Evolutionary conservation across 495 filamentous ascomycete species (phyloP).

Genomic region (Aspergillus olivimuriae): DNA sequence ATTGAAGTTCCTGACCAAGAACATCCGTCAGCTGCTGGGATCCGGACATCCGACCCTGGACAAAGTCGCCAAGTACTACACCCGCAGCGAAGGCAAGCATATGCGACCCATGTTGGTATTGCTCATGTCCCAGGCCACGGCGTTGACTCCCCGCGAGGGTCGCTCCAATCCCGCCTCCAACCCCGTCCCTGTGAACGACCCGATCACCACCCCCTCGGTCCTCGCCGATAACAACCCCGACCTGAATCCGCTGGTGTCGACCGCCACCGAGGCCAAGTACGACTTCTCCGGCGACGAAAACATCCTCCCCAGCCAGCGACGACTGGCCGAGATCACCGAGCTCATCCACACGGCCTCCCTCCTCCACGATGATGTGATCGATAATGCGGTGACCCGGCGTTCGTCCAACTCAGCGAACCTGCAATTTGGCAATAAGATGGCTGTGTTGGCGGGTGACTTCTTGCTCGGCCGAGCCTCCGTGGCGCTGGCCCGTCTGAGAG

Average conservation of each 20-base stretch:
- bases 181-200: conserved; percentile 56
- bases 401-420: conserved; percentile 83
- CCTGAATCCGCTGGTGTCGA: conserved; percentile 44
- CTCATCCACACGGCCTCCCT: conserved; percentile 95
- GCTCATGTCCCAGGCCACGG: conserved; percentile 90
- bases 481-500: conserved; percentile 79
- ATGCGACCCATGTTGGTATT: conserved; percentile 89
- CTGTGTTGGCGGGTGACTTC: conserved; percentile 92
- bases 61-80: conserved; percentile 96
- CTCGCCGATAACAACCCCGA: conserved; percentile 80
- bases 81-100: conserved; percentile 93
- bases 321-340: conserved; percentile 94
- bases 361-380: conserved; percentile 96
- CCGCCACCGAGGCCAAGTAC: conserved; percentile 44
- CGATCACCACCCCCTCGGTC: conserved; percentile 68
- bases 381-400: conserved; percentile 77
- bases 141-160: conserved; percentile 61
- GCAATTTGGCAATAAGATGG: conserved; percentile 98
- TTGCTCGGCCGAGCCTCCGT: conserved; percentile 89
- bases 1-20: conserved; percentile 87
- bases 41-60: conserved; percentile 92
- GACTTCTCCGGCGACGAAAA: conserved; percentile 52
- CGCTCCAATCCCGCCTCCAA: conserved; percentile 30
- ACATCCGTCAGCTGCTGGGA: conserved; percentile 80
- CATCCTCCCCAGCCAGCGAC: conserved; percentile 85